Percentiles rank a stretch among this genome's conserved stretches.
These are phyloP conservation scores for Melampsora occidentalis DNA, from an alignment of 1,284 basidiomycete genomes.

Conservation along the genomic window DNA sequence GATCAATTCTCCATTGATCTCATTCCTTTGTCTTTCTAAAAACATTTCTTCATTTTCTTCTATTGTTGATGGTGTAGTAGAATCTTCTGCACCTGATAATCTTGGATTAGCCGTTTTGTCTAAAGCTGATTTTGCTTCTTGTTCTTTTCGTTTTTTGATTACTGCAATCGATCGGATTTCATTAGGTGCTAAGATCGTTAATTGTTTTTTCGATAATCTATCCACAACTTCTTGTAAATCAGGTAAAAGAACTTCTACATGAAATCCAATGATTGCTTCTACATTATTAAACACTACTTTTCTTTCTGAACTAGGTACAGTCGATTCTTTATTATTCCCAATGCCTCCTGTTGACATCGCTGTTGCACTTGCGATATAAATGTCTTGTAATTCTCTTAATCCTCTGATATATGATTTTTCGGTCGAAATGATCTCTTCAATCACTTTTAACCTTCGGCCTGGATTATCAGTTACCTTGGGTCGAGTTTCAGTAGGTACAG, in stretches of 20 bases:
- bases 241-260: conserved; percentile 48
- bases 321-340: conserved; percentile 66
- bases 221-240: conserved; percentile 70
- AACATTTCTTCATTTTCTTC: conserved; percentile 52
- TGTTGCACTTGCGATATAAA: conserved; percentile 86
- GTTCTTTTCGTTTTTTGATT: conserved; percentile 43
- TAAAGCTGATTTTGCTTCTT: not conserved
- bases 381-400: conserved; percentile 82
- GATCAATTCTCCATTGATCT: conserved; percentile 23
- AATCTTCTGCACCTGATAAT: conserved; percentile 52
- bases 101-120: not conserved
- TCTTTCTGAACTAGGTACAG: conserved; percentile 79
- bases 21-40: conserved; percentile 17
- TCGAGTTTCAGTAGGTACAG: not conserved
- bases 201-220: conserved; percentile 85
- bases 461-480: conserved; percentile 33
- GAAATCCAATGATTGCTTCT: conserved; percentile 51
- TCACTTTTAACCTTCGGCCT: conserved; percentile 16
- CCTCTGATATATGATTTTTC: conserved; percentile 93
- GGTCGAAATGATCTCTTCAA: conserved; percentile 57
- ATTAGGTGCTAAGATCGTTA: conserved; percentile 79
- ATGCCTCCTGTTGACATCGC: conserved; percentile 63
- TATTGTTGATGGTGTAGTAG: conserved; percentile 63
- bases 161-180: conserved; percentile 64
- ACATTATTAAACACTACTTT: conserved; percentile 89